Percentiles rank a stretch among this genome's conserved stretches.
phyloP scores from a whole-genome alignment of 768 basidiomycete species.

The Phlebiopsis flavidoalba region DNA sequence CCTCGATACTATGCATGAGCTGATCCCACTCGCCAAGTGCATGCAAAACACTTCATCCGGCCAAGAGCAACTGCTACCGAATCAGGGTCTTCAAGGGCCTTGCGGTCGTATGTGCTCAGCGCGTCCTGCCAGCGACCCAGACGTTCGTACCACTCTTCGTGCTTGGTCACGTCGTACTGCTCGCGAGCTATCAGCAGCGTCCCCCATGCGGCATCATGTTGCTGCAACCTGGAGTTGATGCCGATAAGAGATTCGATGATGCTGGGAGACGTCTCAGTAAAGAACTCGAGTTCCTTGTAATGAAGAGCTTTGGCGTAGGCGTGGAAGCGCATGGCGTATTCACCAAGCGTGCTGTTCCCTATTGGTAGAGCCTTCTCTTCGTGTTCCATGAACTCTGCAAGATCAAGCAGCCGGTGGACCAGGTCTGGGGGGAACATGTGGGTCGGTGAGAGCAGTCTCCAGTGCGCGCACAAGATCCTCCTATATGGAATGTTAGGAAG shows the following conservation, averaged over 20 bases:
- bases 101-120: conserved; percentile 76
- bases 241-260: conserved; percentile 94
- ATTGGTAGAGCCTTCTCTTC: conserved; percentile 95
- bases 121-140: conserved; percentile 97
- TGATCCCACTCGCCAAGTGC: conserved; percentile 98
- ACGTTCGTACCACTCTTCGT: conserved; percentile 98
- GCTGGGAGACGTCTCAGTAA: conserved; percentile 82
- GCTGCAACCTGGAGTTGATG: conserved; percentile 94
- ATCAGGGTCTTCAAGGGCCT: conserved; percentile 67
- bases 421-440: conserved; percentile 79
- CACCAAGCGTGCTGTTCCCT: conserved; percentile 87
- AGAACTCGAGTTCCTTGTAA: conserved; percentile 97
- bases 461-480: conserved; percentile 93
- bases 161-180: conserved; percentile 85
- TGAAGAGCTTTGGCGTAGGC: conserved; percentile 97
- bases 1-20: conserved; percentile 78
- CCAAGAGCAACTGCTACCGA: conserved; percentile 79
- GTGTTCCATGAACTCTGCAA: conserved; percentile 99
- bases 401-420: conserved; percentile 84
- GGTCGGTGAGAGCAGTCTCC: conserved; percentile 76
- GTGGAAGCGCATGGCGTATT: conserved; percentile 88
- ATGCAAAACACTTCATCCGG: conserved; percentile 91
- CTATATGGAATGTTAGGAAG: conserved; percentile 33
- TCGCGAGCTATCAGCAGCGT: conserved; percentile 87
- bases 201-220: conserved; percentile 97